Conservation (phyloP, 2,329 filamentous ascomycete genomes). For the Aspergillus quadrilineatus region DNA sequence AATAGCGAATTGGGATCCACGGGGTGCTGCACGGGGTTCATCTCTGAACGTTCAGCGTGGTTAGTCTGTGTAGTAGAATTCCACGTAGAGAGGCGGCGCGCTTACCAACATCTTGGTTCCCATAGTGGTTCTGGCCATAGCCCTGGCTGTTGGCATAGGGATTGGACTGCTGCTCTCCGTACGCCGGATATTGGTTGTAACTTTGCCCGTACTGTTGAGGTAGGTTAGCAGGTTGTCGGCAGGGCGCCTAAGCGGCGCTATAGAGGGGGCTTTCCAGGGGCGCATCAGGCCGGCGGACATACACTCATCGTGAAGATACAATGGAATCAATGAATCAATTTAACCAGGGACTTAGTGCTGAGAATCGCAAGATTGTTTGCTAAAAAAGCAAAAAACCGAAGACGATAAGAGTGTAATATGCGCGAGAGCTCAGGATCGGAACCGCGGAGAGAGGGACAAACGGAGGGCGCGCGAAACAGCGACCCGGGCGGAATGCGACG, state of each 20-base stretch:
- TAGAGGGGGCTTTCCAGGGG: not conserved
- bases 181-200: conserved; percentile 52
- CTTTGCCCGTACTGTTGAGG: conserved; percentile 28
- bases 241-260: conserved; percentile 1
- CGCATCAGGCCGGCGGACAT: not conserved
- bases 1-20: conserved; percentile 73
- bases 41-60: conserved; percentile 35
- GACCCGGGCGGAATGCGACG: conserved; percentile 2
- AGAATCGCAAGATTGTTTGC: not conserved
- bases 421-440: conserved; percentile 4
- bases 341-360: not conserved
- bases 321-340: not conserved
- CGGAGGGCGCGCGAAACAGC: conserved; percentile 9
- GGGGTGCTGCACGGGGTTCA: conserved; percentile 36
- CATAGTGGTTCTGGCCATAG: conserved; percentile 28
- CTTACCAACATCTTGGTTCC: conserved; percentile 30
- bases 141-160: conserved; percentile 32
- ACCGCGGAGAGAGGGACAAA: conserved; percentile 12
- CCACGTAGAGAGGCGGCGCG: not conserved
- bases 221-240: conserved; percentile 19
- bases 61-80: conserved; percentile 3
- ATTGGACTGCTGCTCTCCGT: conserved; percentile 36
- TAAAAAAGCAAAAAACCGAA: not conserved
- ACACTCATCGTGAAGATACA: conserved; percentile 20
- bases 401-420: not conserved